Evolutionary conservation across 169 alveolate species (phyloP).

Genomic region (Nephromyces sp.): DNA sequence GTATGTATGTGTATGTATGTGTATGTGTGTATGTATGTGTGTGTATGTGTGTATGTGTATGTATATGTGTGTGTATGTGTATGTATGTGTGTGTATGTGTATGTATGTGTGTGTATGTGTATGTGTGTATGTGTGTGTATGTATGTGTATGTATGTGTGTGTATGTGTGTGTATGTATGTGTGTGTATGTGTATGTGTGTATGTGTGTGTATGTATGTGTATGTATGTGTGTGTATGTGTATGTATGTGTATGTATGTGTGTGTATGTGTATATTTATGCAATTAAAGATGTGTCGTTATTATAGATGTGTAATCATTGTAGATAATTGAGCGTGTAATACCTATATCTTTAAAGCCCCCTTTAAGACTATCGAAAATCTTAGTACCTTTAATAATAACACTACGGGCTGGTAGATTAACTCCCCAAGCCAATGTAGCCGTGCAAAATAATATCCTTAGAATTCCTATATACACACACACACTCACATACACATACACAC

Average conservation of each 20-base stretch:
- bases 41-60: no score
- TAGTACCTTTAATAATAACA: slow-evolving; percentile 98
- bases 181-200: background rate
- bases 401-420: slow-evolving; percentile 99
- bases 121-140: background rate
- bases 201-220: background rate
- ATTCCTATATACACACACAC: no score
- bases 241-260: background rate
- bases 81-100: no score
- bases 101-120: background rate
- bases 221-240: background rate
- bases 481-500: no score
- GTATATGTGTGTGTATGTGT: no score
- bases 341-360: slow-evolving; percentile 94
- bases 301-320: background rate
- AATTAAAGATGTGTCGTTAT: background rate
- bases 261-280: background rate
- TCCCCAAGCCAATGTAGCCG: slow-evolving; percentile 99
- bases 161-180: background rate
- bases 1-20: no score
- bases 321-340: slow-evolving; percentile 34
- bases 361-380: slow-evolving; percentile 84
- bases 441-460: slow-evolving; percentile 88
- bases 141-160: background rate
- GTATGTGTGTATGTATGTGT: no score